Conservation (phyloP, 306 rosid genomes). For the Lathyrus aphaca region DNA sequence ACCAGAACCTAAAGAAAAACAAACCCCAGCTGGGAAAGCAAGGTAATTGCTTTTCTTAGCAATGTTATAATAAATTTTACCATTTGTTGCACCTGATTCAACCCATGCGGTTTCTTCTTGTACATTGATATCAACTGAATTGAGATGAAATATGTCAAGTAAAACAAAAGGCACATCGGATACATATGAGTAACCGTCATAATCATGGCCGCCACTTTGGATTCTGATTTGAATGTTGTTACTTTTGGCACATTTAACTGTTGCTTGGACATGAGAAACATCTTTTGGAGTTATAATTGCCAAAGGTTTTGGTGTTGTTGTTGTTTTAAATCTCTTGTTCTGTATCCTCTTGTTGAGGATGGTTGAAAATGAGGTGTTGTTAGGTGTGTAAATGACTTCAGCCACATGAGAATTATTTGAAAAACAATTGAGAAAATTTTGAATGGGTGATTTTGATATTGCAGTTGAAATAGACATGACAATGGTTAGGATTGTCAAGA, state of each 20-base stretch:
- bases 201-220: constrained; percentile 52
- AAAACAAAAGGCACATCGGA: constrained; percentile 38
- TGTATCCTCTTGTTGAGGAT: constrained; percentile 31
- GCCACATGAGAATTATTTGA: background rate
- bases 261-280: constrained; percentile 24
- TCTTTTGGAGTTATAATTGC: constrained; percentile 26
- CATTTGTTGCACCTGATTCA: constrained; percentile 41
- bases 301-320: constrained; percentile 37
- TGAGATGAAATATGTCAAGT: constrained; percentile 38
- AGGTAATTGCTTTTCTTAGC: background rate
- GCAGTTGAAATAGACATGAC: background rate
- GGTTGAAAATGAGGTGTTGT: constrained; percentile 8
- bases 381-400: constrained; percentile 16
- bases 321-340: constrained; percentile 31
- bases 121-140: background rate
- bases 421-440: constrained; percentile 28
- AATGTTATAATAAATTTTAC: constrained; percentile 37
- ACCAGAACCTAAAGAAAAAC: constrained; percentile 61
- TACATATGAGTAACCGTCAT: constrained; percentile 40
- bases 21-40: constrained; percentile 61
- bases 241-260: constrained; percentile 39
- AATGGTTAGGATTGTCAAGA: background rate
- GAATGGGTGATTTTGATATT: constrained; percentile 2
- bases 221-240: constrained; percentile 35
- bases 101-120: constrained; percentile 6